Conservation (phyloP, 1,284 basidiomycete species). For the Apiotrichum akiyoshidainum region DNA sequence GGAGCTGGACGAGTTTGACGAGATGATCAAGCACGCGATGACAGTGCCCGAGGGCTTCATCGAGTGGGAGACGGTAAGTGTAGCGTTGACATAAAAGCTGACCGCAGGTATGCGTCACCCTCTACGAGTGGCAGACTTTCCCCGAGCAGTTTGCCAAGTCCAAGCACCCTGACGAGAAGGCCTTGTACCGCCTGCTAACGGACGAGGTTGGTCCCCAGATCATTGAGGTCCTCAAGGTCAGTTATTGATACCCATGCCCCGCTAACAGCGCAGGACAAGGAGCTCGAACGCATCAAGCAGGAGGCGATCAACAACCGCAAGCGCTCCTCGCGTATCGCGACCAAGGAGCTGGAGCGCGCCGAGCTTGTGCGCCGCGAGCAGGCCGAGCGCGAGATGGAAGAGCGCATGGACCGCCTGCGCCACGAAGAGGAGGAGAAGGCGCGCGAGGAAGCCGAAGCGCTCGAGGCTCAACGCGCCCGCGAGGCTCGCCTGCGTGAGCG, state of each 20-base stretch:
- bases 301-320: slow-evolving; percentile 54
- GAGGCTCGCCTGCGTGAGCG: slow-evolving; percentile 50
- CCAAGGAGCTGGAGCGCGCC: slow-evolving; percentile 54
- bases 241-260: slow-evolving; percentile 7
- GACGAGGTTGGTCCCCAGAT: slow-evolving; percentile 52
- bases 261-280: slow-evolving; percentile 29
- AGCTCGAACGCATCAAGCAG: slow-evolving; percentile 50
- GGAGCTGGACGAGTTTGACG: slow-evolving; percentile 36
- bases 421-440: slow-evolving; percentile 41
- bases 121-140: slow-evolving; percentile 54
- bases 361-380: slow-evolving; percentile 48
- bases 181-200: slow-evolving; percentile 51
- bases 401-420: slow-evolving; percentile 51
- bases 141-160: slow-evolving; percentile 53
- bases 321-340: slow-evolving; percentile 55
- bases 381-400: slow-evolving; percentile 52
- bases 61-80: slow-evolving; percentile 53
- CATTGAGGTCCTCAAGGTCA: slow-evolving; percentile 49
- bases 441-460: slow-evolving; percentile 40
- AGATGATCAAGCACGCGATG: slow-evolving; percentile 39
- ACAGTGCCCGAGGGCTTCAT: slow-evolving; percentile 45
- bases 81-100: neutral
- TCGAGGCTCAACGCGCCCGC: slow-evolving; percentile 49
- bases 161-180: slow-evolving; percentile 54
- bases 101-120: slow-evolving; percentile 53